Conservation (phyloP, 2,329 filamentous ascomycete genomes). For the Pseudocercospora cruenta region DNA sequence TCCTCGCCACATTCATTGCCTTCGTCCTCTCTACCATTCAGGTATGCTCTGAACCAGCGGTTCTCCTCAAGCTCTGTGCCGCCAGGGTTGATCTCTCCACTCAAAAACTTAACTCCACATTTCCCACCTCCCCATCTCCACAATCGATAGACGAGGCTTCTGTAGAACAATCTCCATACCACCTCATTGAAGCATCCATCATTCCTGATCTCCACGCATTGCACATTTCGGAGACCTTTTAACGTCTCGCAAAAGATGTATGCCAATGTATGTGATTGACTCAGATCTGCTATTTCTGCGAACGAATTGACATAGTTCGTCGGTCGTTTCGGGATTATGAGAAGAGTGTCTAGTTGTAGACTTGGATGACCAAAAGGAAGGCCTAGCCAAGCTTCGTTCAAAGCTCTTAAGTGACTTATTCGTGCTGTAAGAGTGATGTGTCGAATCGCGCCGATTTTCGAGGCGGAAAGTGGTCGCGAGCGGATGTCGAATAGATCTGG, state of each 20-base stretch:
- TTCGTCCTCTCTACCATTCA: conserved; percentile 14
- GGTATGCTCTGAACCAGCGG: conserved; percentile 26
- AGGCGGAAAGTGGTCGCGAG: conserved; percentile 23
- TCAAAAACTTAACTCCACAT: conserved; percentile 37
- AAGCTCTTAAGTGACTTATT: conserved; percentile 36
- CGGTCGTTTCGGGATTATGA: conserved; percentile 38
- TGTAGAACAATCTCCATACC: conserved; percentile 41
- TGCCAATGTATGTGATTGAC: conserved; percentile 41
- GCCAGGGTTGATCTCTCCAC: conserved; percentile 19
- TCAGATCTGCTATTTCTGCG: conserved; percentile 41
- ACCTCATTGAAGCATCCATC: conserved; percentile 38
- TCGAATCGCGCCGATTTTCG: conserved; percentile 34
- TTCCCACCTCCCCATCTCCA: conserved; percentile 41
- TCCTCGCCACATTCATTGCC: conserved; percentile 36
- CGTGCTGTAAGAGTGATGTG: conserved; percentile 40
- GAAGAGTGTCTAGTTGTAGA: conserved; percentile 38
- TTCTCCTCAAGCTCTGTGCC: conserved; percentile 19
- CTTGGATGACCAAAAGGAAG: conserved; percentile 39
- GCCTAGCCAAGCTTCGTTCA: conserved; percentile 42
- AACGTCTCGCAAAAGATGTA: conserved; percentile 43
- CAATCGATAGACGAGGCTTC: conserved; percentile 38
- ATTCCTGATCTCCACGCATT: conserved; percentile 38
- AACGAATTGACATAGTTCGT: conserved; percentile 35
- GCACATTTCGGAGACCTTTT: conserved; percentile 37
- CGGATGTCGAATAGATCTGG: conserved; percentile 36